phyloP scores from a whole-genome alignment of 371 early-diverging fungal species.

The Circinella umbellata region DNA sequence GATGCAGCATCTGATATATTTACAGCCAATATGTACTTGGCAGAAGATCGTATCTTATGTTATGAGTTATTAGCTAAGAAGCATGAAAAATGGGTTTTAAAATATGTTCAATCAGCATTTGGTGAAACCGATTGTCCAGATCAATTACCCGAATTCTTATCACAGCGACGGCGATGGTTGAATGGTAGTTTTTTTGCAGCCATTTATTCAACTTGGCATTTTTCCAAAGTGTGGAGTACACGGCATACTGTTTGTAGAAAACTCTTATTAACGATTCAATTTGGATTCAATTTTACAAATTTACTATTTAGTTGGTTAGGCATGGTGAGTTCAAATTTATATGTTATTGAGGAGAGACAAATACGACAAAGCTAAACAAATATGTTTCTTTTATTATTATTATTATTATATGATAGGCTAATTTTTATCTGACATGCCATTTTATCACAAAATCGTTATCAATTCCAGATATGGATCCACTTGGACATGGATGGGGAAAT shows the following conservation, averaged over 20 bases:
- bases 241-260: constrained; percentile 68
- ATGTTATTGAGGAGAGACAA: not conserved
- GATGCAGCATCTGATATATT: constrained; percentile 57
- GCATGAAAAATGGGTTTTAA: constrained; percentile 70
- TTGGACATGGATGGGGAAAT: constrained; percentile 57
- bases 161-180: constrained; percentile 89
- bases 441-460: constrained; percentile 65
- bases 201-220: constrained; percentile 62
- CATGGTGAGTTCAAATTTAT: constrained; percentile 53
- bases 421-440: constrained; percentile 80
- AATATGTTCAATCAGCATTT: constrained; percentile 68
- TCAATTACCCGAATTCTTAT: constrained; percentile 80
- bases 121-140: constrained; percentile 90
- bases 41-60: constrained; percentile 88
- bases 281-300: constrained; percentile 73
- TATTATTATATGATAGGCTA: constrained; percentile 52
- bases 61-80: constrained; percentile 84
- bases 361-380: not conserved
- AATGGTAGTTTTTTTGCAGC: constrained; percentile 85
- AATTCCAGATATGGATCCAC: constrained; percentile 46
- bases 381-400: not conserved
- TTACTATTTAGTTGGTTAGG: constrained; percentile 83
- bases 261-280: constrained; percentile 67
- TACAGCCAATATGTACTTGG: constrained; percentile 78
- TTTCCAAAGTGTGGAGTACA: constrained; percentile 63